Evolutionary conservation across 495 filamentous ascomycete species (phyloP).

Genomic region (Xylaria bambusicola): DNA sequence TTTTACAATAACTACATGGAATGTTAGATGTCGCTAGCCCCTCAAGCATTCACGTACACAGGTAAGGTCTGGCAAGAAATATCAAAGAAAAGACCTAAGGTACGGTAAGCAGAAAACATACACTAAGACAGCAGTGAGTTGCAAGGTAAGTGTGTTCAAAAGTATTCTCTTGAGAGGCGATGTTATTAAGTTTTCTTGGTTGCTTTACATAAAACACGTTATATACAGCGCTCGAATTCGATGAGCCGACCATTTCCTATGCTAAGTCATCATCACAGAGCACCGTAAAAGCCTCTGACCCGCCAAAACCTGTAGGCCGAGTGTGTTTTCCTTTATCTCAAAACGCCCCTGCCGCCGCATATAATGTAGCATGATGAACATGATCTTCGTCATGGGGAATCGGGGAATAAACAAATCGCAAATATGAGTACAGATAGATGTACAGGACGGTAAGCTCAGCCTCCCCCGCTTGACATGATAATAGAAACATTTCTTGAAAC

Average conservation of each 20-base stretch:
- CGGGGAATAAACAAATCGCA: conserved; percentile 28
- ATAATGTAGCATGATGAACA: conserved; percentile 24
- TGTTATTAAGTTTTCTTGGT: conserved; percentile 30
- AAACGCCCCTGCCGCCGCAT: conserved; percentile 48
- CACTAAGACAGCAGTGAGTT: too few species aligned
- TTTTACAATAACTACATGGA: too few species aligned
- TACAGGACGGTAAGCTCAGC: conserved; percentile 35
- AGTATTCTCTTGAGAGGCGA: conserved; percentile 35
- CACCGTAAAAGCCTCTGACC: conserved; percentile 23
- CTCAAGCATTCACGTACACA: too few species aligned
- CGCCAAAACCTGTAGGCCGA: conserved; percentile 28
- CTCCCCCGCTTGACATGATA: conserved; percentile 35
- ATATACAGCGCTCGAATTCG: conserved; percentile 32
- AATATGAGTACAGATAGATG: conserved; percentile 51
- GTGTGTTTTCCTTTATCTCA: conserved; percentile 45
- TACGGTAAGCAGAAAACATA: too few species aligned
- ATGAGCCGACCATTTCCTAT: conserved; percentile 24
- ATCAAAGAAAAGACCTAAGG: too few species aligned
- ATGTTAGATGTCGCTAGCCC: too few species aligned
- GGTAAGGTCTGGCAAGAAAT: too few species aligned
- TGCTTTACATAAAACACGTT: conserved; percentile 25
- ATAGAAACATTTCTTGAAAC: conserved; percentile 25
- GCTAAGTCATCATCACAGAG: conserved; percentile 30
- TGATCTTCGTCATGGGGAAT: conserved; percentile 37
- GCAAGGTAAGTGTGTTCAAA: too few species aligned